A percentile compares a stretch with the other conserved stretches of the same genome.
These are phyloP conservation scores for Clathrospora elynae DNA, from an alignment of 2,329 filamentous ascomycete genomes.

Conservation along the genomic window DNA sequence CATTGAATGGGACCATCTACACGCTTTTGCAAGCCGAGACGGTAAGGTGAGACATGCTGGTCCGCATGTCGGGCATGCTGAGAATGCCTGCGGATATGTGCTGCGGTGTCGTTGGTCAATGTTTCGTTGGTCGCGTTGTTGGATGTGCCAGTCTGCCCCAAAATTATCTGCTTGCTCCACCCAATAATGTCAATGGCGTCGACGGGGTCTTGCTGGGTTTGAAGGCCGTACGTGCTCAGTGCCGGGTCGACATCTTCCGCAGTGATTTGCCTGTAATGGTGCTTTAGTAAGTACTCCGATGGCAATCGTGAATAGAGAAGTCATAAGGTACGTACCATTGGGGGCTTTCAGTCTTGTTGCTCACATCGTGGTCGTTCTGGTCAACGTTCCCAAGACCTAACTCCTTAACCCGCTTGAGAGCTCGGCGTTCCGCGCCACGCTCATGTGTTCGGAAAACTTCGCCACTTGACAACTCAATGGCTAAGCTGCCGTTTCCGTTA, in stretches of 20 bases:
- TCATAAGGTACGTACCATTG: conserved; percentile 3
- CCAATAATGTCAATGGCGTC: conserved; percentile 13
- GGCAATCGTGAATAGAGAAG: neutral
- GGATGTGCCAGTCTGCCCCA: conserved; percentile 7
- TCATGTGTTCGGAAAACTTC: neutral
- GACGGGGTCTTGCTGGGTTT: conserved; percentile 11
- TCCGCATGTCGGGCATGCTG: conserved; percentile 2
- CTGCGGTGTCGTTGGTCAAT: neutral
- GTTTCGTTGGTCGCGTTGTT: conserved; percentile 5
- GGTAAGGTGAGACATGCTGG: neutral
- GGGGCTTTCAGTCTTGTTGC: neutral
- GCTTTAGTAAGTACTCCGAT: neutral
- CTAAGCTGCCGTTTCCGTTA: neutral
- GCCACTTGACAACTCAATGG: neutral
- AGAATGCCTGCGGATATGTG: neutral
- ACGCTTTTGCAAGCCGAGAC: neutral
- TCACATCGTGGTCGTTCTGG: neutral
- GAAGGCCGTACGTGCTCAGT: conserved; percentile 7
- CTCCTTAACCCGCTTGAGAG: neutral
- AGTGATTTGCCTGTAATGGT: conserved; percentile 4
- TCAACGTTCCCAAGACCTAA: neutral
- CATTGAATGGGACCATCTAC: conserved; percentile 20
- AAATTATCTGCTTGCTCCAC: conserved; percentile 9
- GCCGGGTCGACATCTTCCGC: conserved; percentile 2
- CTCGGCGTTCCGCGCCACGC: neutral